A percentile compares a stretch with the other conserved stretches of the same genome.
Conservation (phyloP, 768 basidiomycete species). For the Pulveroboletus sp. region DNA sequence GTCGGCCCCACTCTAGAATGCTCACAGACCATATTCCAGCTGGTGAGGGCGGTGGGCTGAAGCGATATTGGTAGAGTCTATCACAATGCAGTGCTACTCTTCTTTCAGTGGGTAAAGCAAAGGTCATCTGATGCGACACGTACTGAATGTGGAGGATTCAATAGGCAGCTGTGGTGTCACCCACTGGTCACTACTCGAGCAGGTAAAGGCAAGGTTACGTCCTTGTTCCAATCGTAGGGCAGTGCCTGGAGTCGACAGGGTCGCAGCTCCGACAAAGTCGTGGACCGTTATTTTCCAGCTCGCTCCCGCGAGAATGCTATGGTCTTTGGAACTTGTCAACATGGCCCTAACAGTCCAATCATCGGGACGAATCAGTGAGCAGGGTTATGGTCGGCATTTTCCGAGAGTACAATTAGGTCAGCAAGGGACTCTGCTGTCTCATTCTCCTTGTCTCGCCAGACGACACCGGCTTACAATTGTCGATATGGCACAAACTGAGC, state of each 20-base stretch:
- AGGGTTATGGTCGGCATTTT: too few relatives aligned
- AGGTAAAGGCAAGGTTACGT: constrained; percentile 16
- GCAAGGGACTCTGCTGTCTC: too few relatives aligned
- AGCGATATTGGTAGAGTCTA: constrained; percentile 22
- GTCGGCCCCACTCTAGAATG: constrained; percentile 39
- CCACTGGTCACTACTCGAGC: constrained; percentile 16
- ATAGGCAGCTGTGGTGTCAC: constrained; percentile 11
- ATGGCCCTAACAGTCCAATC: too few relatives aligned
- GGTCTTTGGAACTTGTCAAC: too few relatives aligned
- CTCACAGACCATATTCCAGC: background rate
- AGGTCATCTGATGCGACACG: constrained; percentile 5
- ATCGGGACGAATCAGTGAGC: too few relatives aligned
- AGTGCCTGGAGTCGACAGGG: background rate
- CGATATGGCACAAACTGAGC: constrained; percentile 22
- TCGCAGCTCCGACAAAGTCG: constrained; percentile 11
- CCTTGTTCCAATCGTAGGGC: constrained; percentile 20
- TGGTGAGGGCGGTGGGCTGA: constrained; percentile 16
- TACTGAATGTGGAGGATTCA: constrained; percentile 20
- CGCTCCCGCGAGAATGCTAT: too few relatives aligned
- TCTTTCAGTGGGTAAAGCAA: constrained; percentile 3
- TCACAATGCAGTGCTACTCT: constrained; percentile 13
- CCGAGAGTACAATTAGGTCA: too few relatives aligned
- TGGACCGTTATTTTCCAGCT: constrained; percentile 16
- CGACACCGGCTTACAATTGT: too few relatives aligned
- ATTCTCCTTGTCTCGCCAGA: too few relatives aligned